These are phyloP conservation scores for Daldinia concentrica DNA, from an alignment of 495 filamentous ascomycete species.

Conservation along the genomic window DNA sequence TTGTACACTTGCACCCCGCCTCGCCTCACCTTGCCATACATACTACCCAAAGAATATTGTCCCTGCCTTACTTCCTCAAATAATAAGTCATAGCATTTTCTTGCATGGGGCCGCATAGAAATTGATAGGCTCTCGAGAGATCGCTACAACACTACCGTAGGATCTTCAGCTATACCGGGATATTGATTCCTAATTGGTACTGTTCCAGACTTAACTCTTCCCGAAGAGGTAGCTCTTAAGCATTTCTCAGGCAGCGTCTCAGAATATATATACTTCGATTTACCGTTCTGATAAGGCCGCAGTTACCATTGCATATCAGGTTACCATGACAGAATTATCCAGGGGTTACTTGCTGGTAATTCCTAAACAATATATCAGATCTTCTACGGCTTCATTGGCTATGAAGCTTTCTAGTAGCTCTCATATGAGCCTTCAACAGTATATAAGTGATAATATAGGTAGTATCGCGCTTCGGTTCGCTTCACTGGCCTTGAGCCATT, in stretches of 20 bases:
- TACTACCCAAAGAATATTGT: too few relatives aligned
- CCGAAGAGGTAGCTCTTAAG: not conserved
- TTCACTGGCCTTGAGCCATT: not conserved
- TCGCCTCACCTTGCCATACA: not conserved
- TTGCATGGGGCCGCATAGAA: not conserved
- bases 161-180: not conserved
- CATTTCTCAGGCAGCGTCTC: not conserved
- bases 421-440: not conserved
- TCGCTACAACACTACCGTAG: not conserved
- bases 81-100: not conserved
- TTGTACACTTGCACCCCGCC: not conserved
- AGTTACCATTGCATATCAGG: not conserved
- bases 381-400: not conserved
- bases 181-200: not conserved
- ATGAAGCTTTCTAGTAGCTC: not conserved
- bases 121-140: not conserved
- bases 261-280: not conserved
- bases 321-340: not conserved
- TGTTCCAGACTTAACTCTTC: not conserved
- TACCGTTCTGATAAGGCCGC: not conserved
- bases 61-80: too few relatives aligned
- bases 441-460: not conserved
- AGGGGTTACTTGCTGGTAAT: not conserved
- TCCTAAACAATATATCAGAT: not conserved
- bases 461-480: not conserved